Base-by-base conservation (phyloP, 768 basidiomycete species). In the Hygrophorus pudorinus region DNA sequence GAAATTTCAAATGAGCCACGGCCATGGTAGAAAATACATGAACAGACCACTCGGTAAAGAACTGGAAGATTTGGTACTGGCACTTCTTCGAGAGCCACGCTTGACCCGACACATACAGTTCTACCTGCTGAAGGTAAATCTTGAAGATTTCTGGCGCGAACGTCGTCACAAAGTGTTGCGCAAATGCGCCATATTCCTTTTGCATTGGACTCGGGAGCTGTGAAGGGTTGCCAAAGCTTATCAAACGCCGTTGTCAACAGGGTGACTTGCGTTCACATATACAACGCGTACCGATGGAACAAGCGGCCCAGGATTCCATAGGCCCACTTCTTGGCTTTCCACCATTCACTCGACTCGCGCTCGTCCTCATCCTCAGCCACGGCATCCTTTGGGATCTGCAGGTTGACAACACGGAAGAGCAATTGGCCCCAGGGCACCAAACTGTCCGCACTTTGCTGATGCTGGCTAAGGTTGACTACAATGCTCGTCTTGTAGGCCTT, bases 251-350 rank as follows among this genome's bases (percentile, higher is more conserved):
- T 29, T 50, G 18, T 43, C 21, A 18, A 11, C 13, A 45, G 31
- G 7, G 9, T 29, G 46, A 21, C 14, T 5, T 8, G 7, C 10
- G 18, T 7, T 3, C 8, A 44, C 17, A 34, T 2, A 40, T 29
- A 7, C 7, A 33, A 11, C 40, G 41, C 57, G 5, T 44, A 81
- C 75, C 83, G 72, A 54, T 84, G 82, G 72, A 91, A 91, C 12
- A 91, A 65, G 17, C 80, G 69, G 29, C 85, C 84, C 6, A 94
- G 67, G 30, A 78, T 78, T n/a, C 73, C 76, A 56, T 82, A 91
- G 1, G 90, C 86, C 91, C 90, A 93, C 58, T 94, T 94, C 66
- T 93, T 93, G 7, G 83, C 75, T 57, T 81, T 83, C 85, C 88
- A 89, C 90, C 91, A 94, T 53, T 87, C 84, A 37, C 70, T 76